phyloP scores from a whole-genome alignment of 2,329 filamentous ascomycete species.

The Chaetothyriales sp. region DNA sequence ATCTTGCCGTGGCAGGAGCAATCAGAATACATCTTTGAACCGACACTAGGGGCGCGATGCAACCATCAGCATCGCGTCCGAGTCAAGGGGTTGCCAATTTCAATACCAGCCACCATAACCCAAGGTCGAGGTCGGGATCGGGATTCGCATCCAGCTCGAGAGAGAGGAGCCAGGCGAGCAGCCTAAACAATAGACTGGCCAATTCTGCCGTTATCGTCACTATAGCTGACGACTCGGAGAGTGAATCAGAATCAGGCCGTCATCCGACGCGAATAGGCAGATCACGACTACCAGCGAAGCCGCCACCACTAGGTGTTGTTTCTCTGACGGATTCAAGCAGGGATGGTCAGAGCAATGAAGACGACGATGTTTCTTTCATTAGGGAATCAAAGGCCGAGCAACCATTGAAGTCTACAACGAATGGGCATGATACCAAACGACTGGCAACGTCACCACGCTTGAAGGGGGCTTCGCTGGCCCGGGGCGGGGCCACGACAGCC shows the following conservation, averaged over 20 bases:
- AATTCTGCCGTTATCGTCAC: background rate
- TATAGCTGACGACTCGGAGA: background rate
- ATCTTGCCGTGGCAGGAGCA: background rate
- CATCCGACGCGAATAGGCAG: background rate
- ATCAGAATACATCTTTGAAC: background rate
- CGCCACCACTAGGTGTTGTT: background rate
- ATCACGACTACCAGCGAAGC: background rate
- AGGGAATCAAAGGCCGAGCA: background rate
- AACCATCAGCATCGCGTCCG: background rate
- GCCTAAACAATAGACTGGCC: background rate
- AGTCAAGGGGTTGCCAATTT: background rate
- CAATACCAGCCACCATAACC: background rate
- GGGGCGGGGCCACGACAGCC: no score
- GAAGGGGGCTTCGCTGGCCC: no score
- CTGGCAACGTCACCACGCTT: background rate
- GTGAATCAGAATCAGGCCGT: background rate
- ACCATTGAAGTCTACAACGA: background rate
- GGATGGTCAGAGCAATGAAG: background rate
- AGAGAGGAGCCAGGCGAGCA: background rate
- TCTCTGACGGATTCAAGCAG: background rate
- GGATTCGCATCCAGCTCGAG: background rate
- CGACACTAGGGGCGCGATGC: background rate
- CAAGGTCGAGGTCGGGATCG: background rate
- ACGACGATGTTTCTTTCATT: background rate
- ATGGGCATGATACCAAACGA: background rate